Percentiles rank a stretch among this genome's conserved stretches.
These are phyloP conservation scores for Bipolaris bicolor DNA, from an alignment of 2,329 filamentous ascomycete species.

Conservation along the genomic window DNA sequence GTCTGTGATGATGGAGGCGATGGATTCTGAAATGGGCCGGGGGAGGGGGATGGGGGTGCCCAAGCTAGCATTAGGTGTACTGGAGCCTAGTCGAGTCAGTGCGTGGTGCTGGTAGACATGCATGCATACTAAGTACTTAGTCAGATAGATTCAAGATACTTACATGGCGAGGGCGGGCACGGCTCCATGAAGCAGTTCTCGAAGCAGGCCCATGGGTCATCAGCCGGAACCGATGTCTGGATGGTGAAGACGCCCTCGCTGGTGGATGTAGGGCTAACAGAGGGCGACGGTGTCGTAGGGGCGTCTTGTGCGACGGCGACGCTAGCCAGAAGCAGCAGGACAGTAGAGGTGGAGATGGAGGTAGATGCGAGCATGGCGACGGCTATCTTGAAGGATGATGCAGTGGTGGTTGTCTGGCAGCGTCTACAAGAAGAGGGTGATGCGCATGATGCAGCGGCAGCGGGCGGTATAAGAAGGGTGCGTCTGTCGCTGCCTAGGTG, in stretches of 20 bases:
- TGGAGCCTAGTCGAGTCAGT: constrained; percentile 16
- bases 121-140: background rate
- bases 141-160: constrained; percentile 4
- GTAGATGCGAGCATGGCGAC: constrained; percentile 33
- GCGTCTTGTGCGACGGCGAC: constrained; percentile 24
- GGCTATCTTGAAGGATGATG: background rate
- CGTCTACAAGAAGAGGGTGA: background rate
- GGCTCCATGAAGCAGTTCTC: constrained; percentile 37
- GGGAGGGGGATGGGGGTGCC: constrained; percentile 10
- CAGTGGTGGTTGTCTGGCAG: background rate
- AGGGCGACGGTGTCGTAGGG: constrained; percentile 15
- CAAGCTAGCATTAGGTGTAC: constrained; percentile 16
- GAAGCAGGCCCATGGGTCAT: constrained; percentile 26
- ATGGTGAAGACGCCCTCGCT: constrained; percentile 36
- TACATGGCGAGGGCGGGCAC: constrained; percentile 36
- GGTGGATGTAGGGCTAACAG: constrained; percentile 22
- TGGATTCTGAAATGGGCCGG: background rate
- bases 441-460: no score
- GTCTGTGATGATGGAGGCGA: constrained; percentile 13
- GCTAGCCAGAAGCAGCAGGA: constrained; percentile 38
- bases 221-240: constrained; percentile 32
- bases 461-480: background rate
- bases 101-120: background rate
- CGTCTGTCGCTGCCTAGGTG: constrained; percentile 10
- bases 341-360: constrained; percentile 26